Evolutionary conservation across 805 yeast species (phyloP).

Genomic region (Pichia paraexigua): DNA sequence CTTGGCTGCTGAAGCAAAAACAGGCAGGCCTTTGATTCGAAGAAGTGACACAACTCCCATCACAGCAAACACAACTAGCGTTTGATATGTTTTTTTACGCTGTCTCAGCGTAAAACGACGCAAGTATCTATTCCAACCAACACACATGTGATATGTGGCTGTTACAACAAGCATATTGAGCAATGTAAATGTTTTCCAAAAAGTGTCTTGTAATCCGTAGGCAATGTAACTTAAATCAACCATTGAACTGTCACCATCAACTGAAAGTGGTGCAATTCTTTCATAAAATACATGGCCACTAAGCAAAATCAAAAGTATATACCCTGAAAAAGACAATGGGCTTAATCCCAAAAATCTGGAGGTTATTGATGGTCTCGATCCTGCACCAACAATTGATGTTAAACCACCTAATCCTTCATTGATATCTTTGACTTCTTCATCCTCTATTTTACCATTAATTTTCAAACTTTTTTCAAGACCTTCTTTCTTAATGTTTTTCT

Average conservation of each 20-base stretch:
- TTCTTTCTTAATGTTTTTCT: slow-evolving; percentile 2
- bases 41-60: background rate
- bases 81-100: slow-evolving; percentile 37
- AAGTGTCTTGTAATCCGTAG: slow-evolving; percentile 23
- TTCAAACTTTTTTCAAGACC: slow-evolving; percentile 6
- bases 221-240: slow-evolving; percentile 46
- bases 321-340: slow-evolving; percentile 57
- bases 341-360: slow-evolving; percentile 39
- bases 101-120: slow-evolving; percentile 32
- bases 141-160: slow-evolving; percentile 44
- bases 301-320: slow-evolving; percentile 38
- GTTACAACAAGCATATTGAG: slow-evolving; percentile 31
- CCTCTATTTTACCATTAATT: slow-evolving; percentile 7
- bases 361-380: slow-evolving; percentile 40
- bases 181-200: slow-evolving; percentile 14
- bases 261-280: slow-evolving; percentile 41
- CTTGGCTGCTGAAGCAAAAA: background rate
- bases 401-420: slow-evolving; percentile 60
- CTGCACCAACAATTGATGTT: slow-evolving; percentile 46
- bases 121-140: slow-evolving; percentile 45
- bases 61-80: slow-evolving; percentile 23
- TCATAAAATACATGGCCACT: slow-evolving; percentile 39
- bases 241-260: slow-evolving; percentile 60
- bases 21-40: background rate
- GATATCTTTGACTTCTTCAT: slow-evolving; percentile 24